Evolutionary conservation across 2,329 filamentous ascomycete species (phyloP).

Genomic region (Fusarium incarnatum): DNA sequence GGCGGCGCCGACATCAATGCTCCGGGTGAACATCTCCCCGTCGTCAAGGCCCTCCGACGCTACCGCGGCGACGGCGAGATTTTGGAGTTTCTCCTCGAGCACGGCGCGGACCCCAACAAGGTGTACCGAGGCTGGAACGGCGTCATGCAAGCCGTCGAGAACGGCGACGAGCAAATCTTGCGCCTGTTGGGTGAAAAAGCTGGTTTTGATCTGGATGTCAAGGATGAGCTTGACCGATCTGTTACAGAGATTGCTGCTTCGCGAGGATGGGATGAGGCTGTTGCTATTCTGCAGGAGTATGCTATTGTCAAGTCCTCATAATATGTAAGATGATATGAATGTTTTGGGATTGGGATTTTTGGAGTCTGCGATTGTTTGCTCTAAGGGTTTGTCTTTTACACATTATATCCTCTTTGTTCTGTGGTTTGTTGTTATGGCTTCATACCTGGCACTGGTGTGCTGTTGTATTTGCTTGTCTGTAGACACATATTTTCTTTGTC

Average conservation of each 20-base stretch:
- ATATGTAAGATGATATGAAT: constrained; percentile 39
- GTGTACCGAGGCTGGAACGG: constrained; percentile 75
- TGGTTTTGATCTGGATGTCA: constrained; percentile 63
- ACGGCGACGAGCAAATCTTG: constrained; percentile 68
- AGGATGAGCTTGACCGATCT: constrained; percentile 65
- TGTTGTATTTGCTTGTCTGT: constrained; percentile 10
- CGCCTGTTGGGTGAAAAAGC: constrained; percentile 62
- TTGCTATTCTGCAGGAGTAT: constrained; percentile 55
- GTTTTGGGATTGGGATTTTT: constrained; percentile 18
- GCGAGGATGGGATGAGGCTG: constrained; percentile 69
- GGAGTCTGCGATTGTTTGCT: constrained; percentile 35
- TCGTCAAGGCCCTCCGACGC: constrained; percentile 75
- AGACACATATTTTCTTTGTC: constrained; percentile 38
- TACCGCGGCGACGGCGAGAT: constrained; percentile 68
- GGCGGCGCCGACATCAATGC: constrained; percentile 73
- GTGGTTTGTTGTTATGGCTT: constrained; percentile 3
- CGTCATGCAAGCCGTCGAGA: constrained; percentile 73
- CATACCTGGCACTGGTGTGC: constrained; percentile 18
- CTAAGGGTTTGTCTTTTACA: constrained; percentile 9
- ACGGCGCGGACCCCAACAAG: constrained; percentile 75
- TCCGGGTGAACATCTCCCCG: constrained; percentile 76
- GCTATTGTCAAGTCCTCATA: constrained; percentile 28
- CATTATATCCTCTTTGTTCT: constrained; percentile 38
- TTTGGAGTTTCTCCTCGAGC: constrained; percentile 70
- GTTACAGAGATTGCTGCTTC: constrained; percentile 69